Base-by-base conservation (phyloP, 768 basidiomycete genomes). In the Galerina sulciceps region DNA sequence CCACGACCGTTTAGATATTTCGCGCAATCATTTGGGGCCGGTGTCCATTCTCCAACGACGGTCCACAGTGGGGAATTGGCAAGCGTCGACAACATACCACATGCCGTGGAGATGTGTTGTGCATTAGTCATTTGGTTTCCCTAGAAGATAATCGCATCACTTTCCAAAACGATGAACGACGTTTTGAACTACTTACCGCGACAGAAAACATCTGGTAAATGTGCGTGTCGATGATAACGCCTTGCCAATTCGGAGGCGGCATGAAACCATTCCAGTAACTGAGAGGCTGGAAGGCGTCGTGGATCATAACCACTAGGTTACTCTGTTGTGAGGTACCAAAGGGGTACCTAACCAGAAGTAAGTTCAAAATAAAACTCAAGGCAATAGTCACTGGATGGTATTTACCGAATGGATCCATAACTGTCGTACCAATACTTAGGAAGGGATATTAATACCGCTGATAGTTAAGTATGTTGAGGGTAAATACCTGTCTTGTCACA, bases 31-130 rank as follows among this genome's bases (percentile, higher is more conserved):
- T 84, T 93, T 51, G 81, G 74, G 2, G 89, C 90, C 2, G 91
- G 83, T 1, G 90, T 86, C 88, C 91, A 97, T 75, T 97, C 94
- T 41, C 94, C 94, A 22, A 94, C 92, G 43, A 94, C 79, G 14
- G 85, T 80, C 94, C 92, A 94, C 23, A 95, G 81, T 38, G 84
- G 79, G 63, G 85, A 87, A 17, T 67, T 64, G 0, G 81, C 68
- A 6, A 93, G 78, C 0, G 75, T 65, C 10, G 76, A 72, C 11
- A 73, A 77, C 37, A 75, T 69, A 48, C 62, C 62, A 65, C 92
- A 94, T 4, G 87, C 89, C 2, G 79, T 67, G 47, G 73, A 60
- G 40, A 93, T 89, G 64, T 92, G 90, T 50, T 87, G 72, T 23
- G 76, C 65, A 52, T 84, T 63, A 46, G 73, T 75, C 71, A 78